Base-by-base conservation (phyloP, 768 basidiomycete genomes). In the Psilocybe cubensis region DNA sequence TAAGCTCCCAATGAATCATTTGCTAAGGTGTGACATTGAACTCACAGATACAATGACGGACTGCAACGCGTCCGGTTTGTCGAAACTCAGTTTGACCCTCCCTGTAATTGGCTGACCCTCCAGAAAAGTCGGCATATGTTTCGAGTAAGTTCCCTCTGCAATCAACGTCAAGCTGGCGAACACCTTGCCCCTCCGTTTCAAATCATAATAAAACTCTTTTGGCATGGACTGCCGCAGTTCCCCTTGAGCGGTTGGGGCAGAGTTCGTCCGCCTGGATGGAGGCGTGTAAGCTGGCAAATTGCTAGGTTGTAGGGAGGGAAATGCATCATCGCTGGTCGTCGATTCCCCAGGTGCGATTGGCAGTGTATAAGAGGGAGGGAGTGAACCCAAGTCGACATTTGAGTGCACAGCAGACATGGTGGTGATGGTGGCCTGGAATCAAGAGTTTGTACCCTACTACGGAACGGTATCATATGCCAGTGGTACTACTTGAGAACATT, bases 21-120 rank as follows among this genome's bases (percentile, higher is more conserved):
- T 42, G 41, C 4, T 27, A 31, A 44, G 35, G 14, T 17, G 25
- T 11, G 29, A 38, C 43, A 21, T 44, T 27, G 17, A 3, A 64
- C 74, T 65, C 62, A 85, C 86, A 56, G 77, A 74, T 50, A 87
- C 61, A 17, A 73, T 68, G 11, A 87, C 76, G 10, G 73, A 73
- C 56, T 80, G 79, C 46, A 85, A 76, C 21, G 72, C 70, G 41
- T 83, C 80, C 3, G 76, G 70, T 29, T 70, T 71, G 5, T 68
- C 69, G 14, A 76, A 55, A 38, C 67, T 63, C 23, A 80, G 59
- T 4, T 63, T 66, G 12, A 79, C 71, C 29, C 68, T 66, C 11
- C 79, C 78, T 35, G 61, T 61, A 8, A 78, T 60, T 1, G 59
- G 56, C 21, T 63, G 59, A 24, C 73, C 72, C 62, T 80, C 73